Conservation (phyloP, 2,329 filamentous ascomycete genomes). For the Fusarium ramigenum region DNA sequence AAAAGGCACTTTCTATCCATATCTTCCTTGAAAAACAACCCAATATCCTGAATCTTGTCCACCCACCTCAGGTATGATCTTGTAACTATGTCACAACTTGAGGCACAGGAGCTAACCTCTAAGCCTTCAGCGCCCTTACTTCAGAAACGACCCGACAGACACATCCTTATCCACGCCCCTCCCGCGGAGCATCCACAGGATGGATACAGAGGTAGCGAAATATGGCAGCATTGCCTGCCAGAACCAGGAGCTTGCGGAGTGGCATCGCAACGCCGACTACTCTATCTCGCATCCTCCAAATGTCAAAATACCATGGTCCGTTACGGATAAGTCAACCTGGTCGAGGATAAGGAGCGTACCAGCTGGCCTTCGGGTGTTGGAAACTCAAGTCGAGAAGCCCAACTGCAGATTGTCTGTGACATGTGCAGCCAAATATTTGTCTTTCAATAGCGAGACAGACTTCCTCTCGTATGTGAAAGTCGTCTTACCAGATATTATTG, state of each 20-base stretch:
- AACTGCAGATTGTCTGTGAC: background rate
- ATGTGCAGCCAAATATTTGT: background rate
- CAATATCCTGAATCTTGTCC: background rate
- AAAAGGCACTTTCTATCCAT: background rate
- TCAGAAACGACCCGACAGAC: accelerated
- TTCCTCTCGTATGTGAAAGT: background rate
- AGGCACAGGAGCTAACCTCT: accelerated
- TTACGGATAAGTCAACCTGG: accelerated
- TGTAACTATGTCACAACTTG: accelerated
- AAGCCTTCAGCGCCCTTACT: accelerated
- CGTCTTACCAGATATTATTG: background rate
- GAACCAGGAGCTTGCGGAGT: background rate
- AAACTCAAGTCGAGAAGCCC: background rate
- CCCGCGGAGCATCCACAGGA: accelerated
- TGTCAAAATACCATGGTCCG: accelerated
- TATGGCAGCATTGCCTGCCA: background rate
- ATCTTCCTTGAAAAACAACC: accelerated
- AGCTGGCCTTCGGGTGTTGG: accelerated
- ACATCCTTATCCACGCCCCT: accelerated
- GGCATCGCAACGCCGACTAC: background rate
- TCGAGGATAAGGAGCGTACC: background rate
- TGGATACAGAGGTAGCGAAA: accelerated
- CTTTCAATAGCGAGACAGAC: background rate
- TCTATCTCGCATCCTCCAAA: accelerated
- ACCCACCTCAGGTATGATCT: accelerated